Percentiles rank a stretch among this genome's conserved stretches.
These are phyloP conservation scores for Leccinum solheimii DNA, from an alignment of 1,284 basidiomycete genomes.

Conservation along the genomic window DNA sequence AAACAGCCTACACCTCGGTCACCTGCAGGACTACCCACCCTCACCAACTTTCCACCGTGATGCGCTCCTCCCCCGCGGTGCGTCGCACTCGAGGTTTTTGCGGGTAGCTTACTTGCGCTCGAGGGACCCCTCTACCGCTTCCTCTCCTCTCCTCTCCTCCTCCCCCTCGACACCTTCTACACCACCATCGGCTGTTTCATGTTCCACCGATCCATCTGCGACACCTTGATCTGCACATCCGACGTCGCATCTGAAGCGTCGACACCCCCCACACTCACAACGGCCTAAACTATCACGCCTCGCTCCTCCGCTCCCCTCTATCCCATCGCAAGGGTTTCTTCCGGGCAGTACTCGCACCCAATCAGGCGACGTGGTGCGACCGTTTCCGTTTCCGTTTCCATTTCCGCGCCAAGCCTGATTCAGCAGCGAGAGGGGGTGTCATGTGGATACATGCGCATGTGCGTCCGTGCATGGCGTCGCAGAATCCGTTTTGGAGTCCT, in stretches of 20 bases:
- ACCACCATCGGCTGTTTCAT: neutral
- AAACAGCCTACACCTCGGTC: conserved; percentile 18
- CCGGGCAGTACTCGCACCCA: conserved; percentile 22
- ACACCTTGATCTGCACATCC: conserved; percentile 12
- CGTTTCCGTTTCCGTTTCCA: too few relatives aligned
- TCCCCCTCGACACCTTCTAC: neutral
- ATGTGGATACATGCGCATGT: neutral
- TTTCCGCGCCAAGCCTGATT: too few relatives aligned
- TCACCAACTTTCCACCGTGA: conserved; percentile 15
- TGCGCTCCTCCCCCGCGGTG: conserved; percentile 28
- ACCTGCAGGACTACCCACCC: conserved; percentile 28
- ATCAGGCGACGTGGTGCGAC: conserved; percentile 14
- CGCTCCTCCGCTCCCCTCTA: conserved; percentile 31
- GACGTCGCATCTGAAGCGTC: conserved; percentile 15
- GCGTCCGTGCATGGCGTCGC: conserved; percentile 16
- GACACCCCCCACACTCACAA: conserved; percentile 20
- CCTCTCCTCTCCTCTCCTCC: neutral
- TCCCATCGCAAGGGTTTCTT: conserved; percentile 32
- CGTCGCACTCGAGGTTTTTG: conserved; percentile 15
- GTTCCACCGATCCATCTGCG: conserved; percentile 6
- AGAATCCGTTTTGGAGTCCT: conserved; percentile 25
- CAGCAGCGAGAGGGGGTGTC: neutral
- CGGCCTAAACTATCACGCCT: conserved; percentile 35
- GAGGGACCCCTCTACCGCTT: conserved; percentile 1
- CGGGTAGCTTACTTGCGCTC: conserved; percentile 20